These are phyloP conservation scores for Senna tora DNA, from an alignment of 306 rosid species.

Conservation along the genomic window DNA sequence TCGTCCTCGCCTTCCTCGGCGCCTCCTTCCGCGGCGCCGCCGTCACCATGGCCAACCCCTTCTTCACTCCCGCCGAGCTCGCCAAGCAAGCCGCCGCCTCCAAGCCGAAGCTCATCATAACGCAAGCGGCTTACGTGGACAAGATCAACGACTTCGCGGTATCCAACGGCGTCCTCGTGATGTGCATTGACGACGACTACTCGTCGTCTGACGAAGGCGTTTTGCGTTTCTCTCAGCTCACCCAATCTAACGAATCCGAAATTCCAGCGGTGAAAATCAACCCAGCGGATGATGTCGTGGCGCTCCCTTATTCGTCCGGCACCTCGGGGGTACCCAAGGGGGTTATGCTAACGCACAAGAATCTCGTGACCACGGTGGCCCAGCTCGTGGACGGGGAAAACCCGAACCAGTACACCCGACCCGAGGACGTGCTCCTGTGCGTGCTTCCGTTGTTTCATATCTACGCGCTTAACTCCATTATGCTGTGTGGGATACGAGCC, in stretches of 20 bases:
- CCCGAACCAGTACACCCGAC: conserved; percentile 55
- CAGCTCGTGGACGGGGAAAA: conserved; percentile 81
- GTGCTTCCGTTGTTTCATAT: conserved; percentile 84
- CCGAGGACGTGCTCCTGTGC: conserved; percentile 71
- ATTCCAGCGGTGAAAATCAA: conserved; percentile 57
- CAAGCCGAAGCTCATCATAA: conserved; percentile 53
- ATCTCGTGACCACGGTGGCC: conserved; percentile 66
- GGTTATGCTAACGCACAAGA: conserved; percentile 74
- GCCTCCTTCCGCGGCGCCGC: conserved; percentile 64
- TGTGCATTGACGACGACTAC: conserved; percentile 40
- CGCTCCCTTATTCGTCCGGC: conserved; percentile 80
- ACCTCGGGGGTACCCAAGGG: conserved; percentile 82
- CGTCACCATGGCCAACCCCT: conserved; percentile 74
- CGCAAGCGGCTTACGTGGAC: conserved; percentile 47
- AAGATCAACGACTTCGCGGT: conserved; percentile 51
- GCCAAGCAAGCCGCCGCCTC: conserved; percentile 64
- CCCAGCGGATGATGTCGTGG: conserved; percentile 75
- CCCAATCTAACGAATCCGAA: conserved; percentile 49
- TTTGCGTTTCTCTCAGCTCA: conserved; percentile 43
- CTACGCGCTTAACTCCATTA: conserved; percentile 69
- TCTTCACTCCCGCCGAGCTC: conserved; percentile 61
- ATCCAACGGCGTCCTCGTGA: conserved; percentile 33
- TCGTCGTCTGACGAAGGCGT: conserved; percentile 1
- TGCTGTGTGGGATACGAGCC: conserved; percentile 63
- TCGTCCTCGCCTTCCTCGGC: conserved; percentile 74